Evolutionary conservation across 495 filamentous ascomycete species (phyloP), one percentile per base, ranked within the genome.

Genomic region (Penicillium flavigenum): DNA sequence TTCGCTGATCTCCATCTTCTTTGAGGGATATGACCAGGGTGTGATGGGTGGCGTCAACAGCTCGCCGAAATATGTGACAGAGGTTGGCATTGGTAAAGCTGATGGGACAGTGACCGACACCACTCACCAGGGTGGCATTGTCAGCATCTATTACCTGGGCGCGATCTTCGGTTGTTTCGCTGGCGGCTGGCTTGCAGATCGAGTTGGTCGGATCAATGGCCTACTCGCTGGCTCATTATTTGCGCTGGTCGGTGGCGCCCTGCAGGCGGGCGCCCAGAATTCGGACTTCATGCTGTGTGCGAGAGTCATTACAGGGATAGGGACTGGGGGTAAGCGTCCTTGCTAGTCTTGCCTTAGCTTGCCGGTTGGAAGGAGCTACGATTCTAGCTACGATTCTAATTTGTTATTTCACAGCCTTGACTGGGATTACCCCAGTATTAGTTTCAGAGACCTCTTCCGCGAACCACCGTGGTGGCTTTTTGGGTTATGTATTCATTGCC

Each of bases 201-300:
- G 74, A 16, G 66, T 79, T 47, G 82, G 83, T 20, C 76, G 82
- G 42, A 81, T 81, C 60, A 81, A 82, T 54, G 80, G 81, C 42
- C 67, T 84, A 36, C 71, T 83, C 27, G 67, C 78, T 26, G 79
- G 76, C 3, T 68, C 79, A 7, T 55, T 79, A 54, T 83, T 82
- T 65, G 81, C 81, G 12, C 63, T 84, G 46, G 65, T 83, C 29
- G 81, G 80, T 16, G 81, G 79, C 19, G 76, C 78, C 6, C 65
- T 84, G 31, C 82, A 83, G 63, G 69, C 80, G 16, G 77, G 77
- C 4, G 71, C 76, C 26, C 74, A 78, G 39, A 78, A 70, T 47
- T 79, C 79, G 44, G 66, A 78, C 56, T 82, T 80, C 63, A 81
- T 85, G 67, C 71, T 83, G 51, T 75, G 76, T 51, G 82, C 80